A percentile compares a stretch with the other conserved stretches of the same genome.
Evolutionary conservation across 306 rosid genomes (phyloP).

Genomic region (Trifolium repens): DNA sequence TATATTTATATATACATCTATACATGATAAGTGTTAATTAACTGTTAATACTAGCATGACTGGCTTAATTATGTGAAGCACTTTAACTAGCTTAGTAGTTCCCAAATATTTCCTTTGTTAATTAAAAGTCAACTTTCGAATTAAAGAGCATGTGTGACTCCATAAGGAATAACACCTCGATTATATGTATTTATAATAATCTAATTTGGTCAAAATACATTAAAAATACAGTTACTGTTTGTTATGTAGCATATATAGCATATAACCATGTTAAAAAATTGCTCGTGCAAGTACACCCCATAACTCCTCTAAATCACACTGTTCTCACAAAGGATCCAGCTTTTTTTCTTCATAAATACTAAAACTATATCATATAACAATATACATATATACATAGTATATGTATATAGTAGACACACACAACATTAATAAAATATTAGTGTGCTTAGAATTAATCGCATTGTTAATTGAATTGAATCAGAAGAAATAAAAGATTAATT

Average conservation of each 20-base stretch:
- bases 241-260: neutral
- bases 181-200: constrained; percentile 15
- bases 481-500: too few relatives aligned
- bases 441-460: too few relatives aligned
- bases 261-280: constrained; percentile 3
- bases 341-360: constrained; percentile 34
- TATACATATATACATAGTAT: too few relatives aligned
- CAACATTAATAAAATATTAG: too few relatives aligned
- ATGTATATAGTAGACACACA: too few relatives aligned
- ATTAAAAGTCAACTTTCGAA: constrained; percentile 56
- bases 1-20: neutral
- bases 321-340: constrained; percentile 43
- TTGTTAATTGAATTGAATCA: too few relatives aligned
- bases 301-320: constrained; percentile 18
- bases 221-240: constrained; percentile 23
- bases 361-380: neutral
- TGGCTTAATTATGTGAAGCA: neutral
- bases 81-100: constrained; percentile 22
- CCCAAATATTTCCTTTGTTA: constrained; percentile 46
- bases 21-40: neutral
- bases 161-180: constrained; percentile 40
- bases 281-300: constrained; percentile 13
- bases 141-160: constrained; percentile 50
- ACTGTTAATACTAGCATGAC: neutral
- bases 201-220: constrained; percentile 31